Evolutionary conservation across 2,329 filamentous ascomycete genomes (phyloP), one percentile per base, ranked within the genome.

Genomic region (Sclerotinia spermophila): DNA sequence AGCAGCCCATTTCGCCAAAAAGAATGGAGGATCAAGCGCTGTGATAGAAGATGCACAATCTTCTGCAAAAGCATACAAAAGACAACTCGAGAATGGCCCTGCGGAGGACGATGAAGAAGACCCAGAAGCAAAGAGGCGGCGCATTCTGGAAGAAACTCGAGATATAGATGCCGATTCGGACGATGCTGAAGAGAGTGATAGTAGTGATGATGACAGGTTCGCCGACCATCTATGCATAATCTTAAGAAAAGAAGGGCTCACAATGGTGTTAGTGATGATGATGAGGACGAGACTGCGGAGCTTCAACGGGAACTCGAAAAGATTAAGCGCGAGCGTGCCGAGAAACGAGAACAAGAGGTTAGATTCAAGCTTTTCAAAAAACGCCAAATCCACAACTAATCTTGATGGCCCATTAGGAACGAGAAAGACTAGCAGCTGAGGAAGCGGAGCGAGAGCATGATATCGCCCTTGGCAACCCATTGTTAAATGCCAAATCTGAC

Each of bases 261-360:
- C 69, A 75, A 75, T 82, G 79, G 75, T 56, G 38, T 62, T 56
- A 89, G 89, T 74, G 88, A 90, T 62, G 87, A 91, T 62, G 88
- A 92, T 68, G 91, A 94, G 75, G 93, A 97, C 75, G 92, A 95
- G 76, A 91, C 93, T 7, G 94, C 93, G 0, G 93, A 96, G 79
- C 83, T 99, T 74, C 92, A 97, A 86, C 88, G 95, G 58, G 96
- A 99, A 80, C 82, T 99, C 60, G 95, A 97, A 79, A 96, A 97
- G 80, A 97, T 99, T 80, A 93, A 96, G 80, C 89, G 89, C 73
- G 94, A 97, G 81, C 85, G 93, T 68, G 91, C 91, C 2, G 79
- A 92, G 79, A 91, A 92, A 79, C 90, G 91, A 71, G 92, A 96
- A 74, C 88, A 89, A 79, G 92, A 92, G 81, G 87, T 88, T 5